Evolutionary conservation across 495 filamentous ascomycete species (phyloP).

Genomic region (Penicillium crystallinum): DNA sequence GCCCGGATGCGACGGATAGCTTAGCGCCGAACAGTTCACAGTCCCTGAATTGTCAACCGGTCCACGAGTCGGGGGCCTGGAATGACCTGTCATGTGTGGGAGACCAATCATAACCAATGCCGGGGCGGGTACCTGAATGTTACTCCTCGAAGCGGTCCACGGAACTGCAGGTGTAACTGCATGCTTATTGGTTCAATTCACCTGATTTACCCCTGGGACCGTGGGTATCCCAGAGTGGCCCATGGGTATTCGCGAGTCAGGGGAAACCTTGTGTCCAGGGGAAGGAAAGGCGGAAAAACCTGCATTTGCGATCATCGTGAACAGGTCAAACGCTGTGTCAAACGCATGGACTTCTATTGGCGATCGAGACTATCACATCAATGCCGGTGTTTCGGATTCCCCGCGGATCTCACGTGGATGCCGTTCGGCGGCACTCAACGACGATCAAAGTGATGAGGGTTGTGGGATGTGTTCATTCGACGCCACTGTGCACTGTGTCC

Average conservation of each 20-base stretch:
- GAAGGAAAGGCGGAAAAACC: background rate
- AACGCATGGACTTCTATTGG: background rate
- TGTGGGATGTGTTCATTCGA: background rate
- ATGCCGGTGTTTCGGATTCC: constrained; percentile 23
- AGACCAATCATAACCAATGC: constrained; percentile 15
- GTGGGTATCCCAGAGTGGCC: constrained; percentile 19
- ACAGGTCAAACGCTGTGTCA: background rate
- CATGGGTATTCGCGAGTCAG: constrained; percentile 22
- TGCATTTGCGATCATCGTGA: background rate
- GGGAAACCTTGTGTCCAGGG: constrained; percentile 11
- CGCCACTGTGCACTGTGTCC: constrained; percentile 4
- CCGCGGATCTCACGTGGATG: constrained; percentile 28
- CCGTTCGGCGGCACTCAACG: constrained; percentile 23
- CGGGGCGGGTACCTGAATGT: constrained; percentile 27
- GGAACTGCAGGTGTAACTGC: constrained; percentile 9
- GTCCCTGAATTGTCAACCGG: background rate
- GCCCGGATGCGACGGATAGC: background rate
- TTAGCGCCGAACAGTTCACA: background rate
- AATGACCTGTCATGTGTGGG: constrained; percentile 21
- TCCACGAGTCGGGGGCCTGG: constrained; percentile 12
- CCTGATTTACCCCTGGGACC: constrained; percentile 20
- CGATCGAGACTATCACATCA: constrained; percentile 6
- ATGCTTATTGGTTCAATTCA: constrained; percentile 15
- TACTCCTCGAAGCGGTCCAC: constrained; percentile 6
- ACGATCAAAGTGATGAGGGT: constrained; percentile 11